Evolutionary conservation across 176 grass and related monocot genomes (phyloP).

Genomic region (Eleusine coracana): DNA sequence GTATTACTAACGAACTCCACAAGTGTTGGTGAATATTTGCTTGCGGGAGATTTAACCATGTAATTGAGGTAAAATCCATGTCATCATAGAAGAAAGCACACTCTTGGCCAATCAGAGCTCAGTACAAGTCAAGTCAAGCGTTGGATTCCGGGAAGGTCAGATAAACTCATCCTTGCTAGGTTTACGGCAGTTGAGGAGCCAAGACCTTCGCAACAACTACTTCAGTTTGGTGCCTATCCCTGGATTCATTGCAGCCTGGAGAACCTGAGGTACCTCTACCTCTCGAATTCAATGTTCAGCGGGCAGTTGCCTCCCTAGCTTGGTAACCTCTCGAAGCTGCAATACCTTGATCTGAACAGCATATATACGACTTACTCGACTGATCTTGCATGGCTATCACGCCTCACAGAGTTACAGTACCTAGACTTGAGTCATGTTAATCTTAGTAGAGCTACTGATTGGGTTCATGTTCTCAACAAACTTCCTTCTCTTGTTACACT

Average conservation of each 20-base stretch:
- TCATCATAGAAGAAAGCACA: no score
- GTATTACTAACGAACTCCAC: no score
- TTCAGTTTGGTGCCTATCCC: slow-evolving; percentile 26
- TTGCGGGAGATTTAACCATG: no score
- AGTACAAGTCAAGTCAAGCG: neutral
- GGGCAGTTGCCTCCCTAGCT: slow-evolving; percentile 28
- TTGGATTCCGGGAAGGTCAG: neutral
- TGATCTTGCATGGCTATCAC: slow-evolving; percentile 37
- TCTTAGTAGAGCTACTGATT: neutral
- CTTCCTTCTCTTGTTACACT: slow-evolving; percentile 16
- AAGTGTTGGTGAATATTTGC: no score
- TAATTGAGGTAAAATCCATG: no score
- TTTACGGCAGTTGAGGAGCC: slow-evolving; percentile 10
- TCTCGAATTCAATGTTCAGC: neutral
- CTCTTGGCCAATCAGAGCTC: no score
- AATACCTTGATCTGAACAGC: slow-evolving; percentile 12
- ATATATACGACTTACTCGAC: neutral
- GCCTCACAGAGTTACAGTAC: slow-evolving; percentile 7
- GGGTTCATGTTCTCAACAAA: slow-evolving; percentile 35
- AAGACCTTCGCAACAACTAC: slow-evolving; percentile 22
- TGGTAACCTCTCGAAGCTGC: slow-evolving; percentile 47
- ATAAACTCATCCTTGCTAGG: slow-evolving; percentile 22
- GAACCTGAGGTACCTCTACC: slow-evolving; percentile 9
- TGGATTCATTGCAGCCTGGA: neutral
- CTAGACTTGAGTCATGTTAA: neutral